Conservation (phyloP, 1,284 basidiomycete species). For the Vanrija sp. region DNA sequence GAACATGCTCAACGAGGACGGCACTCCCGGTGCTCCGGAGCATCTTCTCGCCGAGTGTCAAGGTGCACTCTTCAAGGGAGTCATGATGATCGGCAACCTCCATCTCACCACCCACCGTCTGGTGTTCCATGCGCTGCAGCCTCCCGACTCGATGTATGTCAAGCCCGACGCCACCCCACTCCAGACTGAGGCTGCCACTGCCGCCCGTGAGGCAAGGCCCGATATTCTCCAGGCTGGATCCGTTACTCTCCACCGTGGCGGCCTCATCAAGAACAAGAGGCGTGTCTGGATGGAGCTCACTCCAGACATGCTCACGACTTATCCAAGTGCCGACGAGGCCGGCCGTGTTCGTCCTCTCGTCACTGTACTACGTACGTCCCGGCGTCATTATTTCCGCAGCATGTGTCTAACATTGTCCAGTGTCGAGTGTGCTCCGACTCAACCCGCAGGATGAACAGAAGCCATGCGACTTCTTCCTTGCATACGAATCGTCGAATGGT, state of each 20-base stretch:
- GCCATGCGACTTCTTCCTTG: conserved; percentile 51
- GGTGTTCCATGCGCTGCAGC: conserved; percentile 62
- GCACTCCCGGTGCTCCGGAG: conserved; percentile 52
- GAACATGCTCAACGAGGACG: conserved; percentile 54
- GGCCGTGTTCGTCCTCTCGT: conserved; percentile 57
- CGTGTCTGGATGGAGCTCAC: conserved; percentile 63
- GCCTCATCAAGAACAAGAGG: conserved; percentile 50
- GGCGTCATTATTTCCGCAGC: neutral
- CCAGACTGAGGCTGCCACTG: conserved; percentile 11
- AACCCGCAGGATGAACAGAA: conserved; percentile 52
- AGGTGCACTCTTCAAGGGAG: conserved; percentile 51
- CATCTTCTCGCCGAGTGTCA: conserved; percentile 57
- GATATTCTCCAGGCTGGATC: conserved; percentile 56
- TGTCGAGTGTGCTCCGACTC: conserved; percentile 47
- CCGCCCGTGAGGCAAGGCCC: conserved; percentile 8
- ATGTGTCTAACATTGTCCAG: conserved; percentile 3
- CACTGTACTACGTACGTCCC: conserved; percentile 56
- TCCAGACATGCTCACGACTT: conserved; percentile 61
- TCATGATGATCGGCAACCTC: conserved; percentile 59
- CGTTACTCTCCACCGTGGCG: conserved; percentile 53
- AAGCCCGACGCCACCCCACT: conserved; percentile 29
- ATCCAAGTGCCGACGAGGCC: conserved; percentile 57
- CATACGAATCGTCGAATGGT: conserved; percentile 42
- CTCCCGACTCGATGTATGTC: conserved; percentile 45
- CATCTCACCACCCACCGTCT: conserved; percentile 64